Evolutionary conservation across 1,139 yeast species (phyloP), one percentile per base, ranked within the genome.

Genomic region (Torulaspora globosa): DNA sequence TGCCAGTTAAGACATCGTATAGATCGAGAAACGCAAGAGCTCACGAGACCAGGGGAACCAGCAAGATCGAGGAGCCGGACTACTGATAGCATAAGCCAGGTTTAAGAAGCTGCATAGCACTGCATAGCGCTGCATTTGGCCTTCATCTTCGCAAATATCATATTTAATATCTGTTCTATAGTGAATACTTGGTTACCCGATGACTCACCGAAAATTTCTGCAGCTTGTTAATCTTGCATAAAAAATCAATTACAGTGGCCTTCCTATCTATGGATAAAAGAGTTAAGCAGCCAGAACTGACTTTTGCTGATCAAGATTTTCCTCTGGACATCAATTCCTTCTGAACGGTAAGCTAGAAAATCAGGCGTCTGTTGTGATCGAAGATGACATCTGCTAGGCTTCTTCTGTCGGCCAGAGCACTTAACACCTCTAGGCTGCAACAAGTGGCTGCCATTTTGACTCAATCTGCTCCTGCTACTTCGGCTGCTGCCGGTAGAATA

Each of bases 11-110:
- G 11, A 45, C 54, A 1, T 48, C 55, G n/a, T 59, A 59, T 42
- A 53, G 55, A 44, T 57, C 64, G n/a, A 56, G 64, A 46, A 52
- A 52, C 6, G 51, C 60, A n/a, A 51, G 63, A 41, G 47, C 51
- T 3, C 46, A 43, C 24, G 51, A 50, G 18, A 40, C 44, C 8
- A 39, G 47, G 15, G 28, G 36, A 24, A 26, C 39, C 2, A 41
- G 26, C 18, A 48, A 39, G 31, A 14, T 33, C 18, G 51, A 45
- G 15, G 48, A 38, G 18, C 47, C 51, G 4, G 52, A 48, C 36
- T 48, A 48, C 32, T 48, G 32, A 36, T 31, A 9, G 16, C 14
- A 19, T 9, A 24, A 19, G 3, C 7, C 15, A 27, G n/a, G 15
- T 16, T 26, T 4, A 26, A 26, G 12, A 11, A 26, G 29, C 8